Evolutionary conservation across 2,329 filamentous ascomycete species (phyloP).

Genomic region (Diaporthe australafricana): DNA sequence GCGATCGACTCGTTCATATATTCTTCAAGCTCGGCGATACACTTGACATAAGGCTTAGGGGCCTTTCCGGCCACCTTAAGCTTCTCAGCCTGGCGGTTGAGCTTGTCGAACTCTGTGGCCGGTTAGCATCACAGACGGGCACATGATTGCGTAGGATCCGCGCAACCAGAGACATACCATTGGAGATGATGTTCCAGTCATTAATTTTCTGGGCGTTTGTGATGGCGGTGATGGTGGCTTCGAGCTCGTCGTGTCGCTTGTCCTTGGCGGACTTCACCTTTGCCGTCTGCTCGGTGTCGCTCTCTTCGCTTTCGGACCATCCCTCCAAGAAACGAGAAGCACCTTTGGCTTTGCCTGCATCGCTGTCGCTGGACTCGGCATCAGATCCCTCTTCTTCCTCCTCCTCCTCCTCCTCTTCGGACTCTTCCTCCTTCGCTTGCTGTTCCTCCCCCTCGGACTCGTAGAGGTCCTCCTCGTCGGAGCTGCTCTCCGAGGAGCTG

Average conservation of each 20-base stretch:
- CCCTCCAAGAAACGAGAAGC: slow-evolving; percentile 84
- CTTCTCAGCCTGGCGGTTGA: slow-evolving; percentile 87
- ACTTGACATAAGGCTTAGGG: slow-evolving; percentile 93
- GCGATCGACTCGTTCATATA: slow-evolving; percentile 92
- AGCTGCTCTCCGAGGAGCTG: slow-evolving; percentile 95
- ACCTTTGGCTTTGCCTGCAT: slow-evolving; percentile 75
- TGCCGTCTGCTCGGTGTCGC: slow-evolving; percentile 86
- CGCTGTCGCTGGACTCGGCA: slow-evolving; percentile 65
- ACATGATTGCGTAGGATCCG: background rate
- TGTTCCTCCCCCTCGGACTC: slow-evolving; percentile 75
- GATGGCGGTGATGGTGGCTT: slow-evolving; percentile 88
- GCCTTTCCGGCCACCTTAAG: slow-evolving; percentile 80
- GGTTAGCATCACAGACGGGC: slow-evolving; percentile 35
- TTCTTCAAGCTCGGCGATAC: slow-evolving; percentile 93
- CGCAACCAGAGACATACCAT: slow-evolving; percentile 70
- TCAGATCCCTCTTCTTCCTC: slow-evolving; percentile 64
- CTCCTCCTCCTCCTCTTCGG: slow-evolving; percentile 65
- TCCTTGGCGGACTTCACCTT: slow-evolving; percentile 98
- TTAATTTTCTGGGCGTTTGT: slow-evolving; percentile 98
- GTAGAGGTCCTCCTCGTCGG: slow-evolving; percentile 97
- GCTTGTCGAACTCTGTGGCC: slow-evolving; percentile 86
- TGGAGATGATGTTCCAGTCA: slow-evolving; percentile 94
- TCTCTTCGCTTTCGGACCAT: slow-evolving; percentile 82
- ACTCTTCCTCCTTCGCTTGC: slow-evolving; percentile 63
- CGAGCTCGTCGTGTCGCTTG: slow-evolving; percentile 94